A percentile compares a stretch with the other conserved stretches of the same genome.
These are phyloP conservation scores for Aspergillus leporis DNA, from an alignment of 495 filamentous ascomycete genomes.

Conservation along the genomic window DNA sequence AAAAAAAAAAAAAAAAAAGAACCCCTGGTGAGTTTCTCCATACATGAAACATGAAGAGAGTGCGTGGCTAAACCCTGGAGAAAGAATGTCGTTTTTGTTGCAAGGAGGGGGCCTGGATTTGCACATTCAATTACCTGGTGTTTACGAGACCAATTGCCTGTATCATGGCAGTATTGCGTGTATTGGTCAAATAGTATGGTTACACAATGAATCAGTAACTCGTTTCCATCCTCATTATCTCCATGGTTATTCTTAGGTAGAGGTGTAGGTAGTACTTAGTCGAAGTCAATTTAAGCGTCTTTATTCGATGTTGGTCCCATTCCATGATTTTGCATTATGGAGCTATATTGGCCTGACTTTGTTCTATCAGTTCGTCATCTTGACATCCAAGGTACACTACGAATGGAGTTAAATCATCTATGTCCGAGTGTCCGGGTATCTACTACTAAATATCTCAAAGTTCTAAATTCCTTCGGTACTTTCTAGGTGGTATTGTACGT, in stretches of 20 bases:
- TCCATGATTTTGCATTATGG: slow-evolving; percentile 4
- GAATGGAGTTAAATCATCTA: background rate
- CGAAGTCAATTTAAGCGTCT: background rate
- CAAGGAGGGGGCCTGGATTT: slow-evolving; percentile 17
- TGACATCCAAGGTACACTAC: background rate
- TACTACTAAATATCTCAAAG: too few relatives aligned
- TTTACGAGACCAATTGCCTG: background rate
- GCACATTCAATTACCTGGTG: slow-evolving; percentile 9
- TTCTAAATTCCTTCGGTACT: too few relatives aligned
- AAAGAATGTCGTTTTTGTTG: slow-evolving; percentile 10
- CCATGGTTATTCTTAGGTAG: slow-evolving; percentile 18
- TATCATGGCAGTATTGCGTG: slow-evolving; percentile 4
- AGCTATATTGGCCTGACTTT: background rate
- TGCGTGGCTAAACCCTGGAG: slow-evolving; percentile 19
- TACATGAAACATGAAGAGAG: slow-evolving; percentile 13
- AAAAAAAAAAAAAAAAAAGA: slow-evolving; percentile 10
- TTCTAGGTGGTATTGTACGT: too few relatives aligned
- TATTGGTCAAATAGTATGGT: slow-evolving; percentile 9
- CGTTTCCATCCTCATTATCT: slow-evolving; percentile 13
- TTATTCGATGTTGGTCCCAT: background rate
- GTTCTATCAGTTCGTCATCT: background rate
- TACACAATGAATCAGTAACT: slow-evolving; percentile 10
- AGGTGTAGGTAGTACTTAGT: background rate
- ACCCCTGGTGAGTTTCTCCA: slow-evolving; percentile 8
- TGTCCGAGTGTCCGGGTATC: too few relatives aligned